phyloP scores from a whole-genome alignment of 2,329 filamentous ascomycete genomes.

The Phaeomoniella chlamydospora region DNA sequence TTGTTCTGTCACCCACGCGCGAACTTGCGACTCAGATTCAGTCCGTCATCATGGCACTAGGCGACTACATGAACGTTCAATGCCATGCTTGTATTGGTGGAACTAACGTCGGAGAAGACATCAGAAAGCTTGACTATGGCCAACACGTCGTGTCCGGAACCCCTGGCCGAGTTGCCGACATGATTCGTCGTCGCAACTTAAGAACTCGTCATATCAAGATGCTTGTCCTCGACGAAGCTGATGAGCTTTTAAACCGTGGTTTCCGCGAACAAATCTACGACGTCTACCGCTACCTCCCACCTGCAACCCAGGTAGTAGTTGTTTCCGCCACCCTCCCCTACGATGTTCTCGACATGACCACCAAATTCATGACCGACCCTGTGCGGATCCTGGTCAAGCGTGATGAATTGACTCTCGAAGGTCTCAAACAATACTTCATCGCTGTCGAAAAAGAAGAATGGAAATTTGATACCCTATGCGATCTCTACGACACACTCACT shows the following conservation, averaged over 20 bases:
- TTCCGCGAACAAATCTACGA: slow-evolving; percentile 99
- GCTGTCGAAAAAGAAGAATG: slow-evolving; percentile 98
- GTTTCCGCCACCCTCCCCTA: slow-evolving; percentile 94
- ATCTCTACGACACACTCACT: slow-evolving; percentile 95
- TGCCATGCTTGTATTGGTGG: slow-evolving; percentile 98
- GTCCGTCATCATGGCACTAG: slow-evolving; percentile 97
- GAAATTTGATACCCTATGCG: slow-evolving; percentile 98
- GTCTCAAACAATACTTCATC: slow-evolving; percentile 97
- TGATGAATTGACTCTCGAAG: slow-evolving; percentile 95
- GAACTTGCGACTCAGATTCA: slow-evolving; percentile 97
- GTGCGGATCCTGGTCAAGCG: slow-evolving; percentile 95
- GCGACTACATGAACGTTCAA: slow-evolving; percentile 99
- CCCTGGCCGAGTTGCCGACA: slow-evolving; percentile 84
- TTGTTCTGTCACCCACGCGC: slow-evolving; percentile 89
- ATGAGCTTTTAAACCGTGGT: slow-evolving; percentile 75
- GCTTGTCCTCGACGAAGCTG: slow-evolving; percentile 62
- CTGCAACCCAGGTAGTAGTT: slow-evolving; percentile 94
- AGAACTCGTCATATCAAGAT: slow-evolving; percentile 66
- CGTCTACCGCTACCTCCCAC: slow-evolving; percentile 91
- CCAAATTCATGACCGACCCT: slow-evolving; percentile 98
- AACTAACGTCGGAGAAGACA: slow-evolving; percentile 95
- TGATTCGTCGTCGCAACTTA: slow-evolving; percentile 61
- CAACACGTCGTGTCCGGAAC: slow-evolving; percentile 97
- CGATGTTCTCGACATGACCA: slow-evolving; percentile 97
- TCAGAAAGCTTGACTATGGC: slow-evolving; percentile 91